Conservation (phyloP, 2,329 filamentous ascomycete species). For the Ophiosphaerella narmari region DNA sequence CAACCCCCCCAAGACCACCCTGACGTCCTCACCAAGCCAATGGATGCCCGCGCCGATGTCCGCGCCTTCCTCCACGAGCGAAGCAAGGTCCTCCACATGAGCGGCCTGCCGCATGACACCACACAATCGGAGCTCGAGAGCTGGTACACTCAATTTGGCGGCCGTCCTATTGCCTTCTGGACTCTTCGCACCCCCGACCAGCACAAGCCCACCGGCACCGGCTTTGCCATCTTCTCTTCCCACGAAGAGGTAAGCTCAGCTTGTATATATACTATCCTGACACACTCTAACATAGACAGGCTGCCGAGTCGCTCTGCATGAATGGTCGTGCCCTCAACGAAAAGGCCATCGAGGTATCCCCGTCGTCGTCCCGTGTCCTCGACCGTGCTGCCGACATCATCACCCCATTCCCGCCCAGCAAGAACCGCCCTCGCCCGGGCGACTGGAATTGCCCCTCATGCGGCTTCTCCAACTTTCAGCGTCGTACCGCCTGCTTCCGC, state of each 20-base stretch:
- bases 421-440: conserved; percentile 94
- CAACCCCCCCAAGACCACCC: conserved; percentile 92
- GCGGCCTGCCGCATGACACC: conserved; percentile 93
- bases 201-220: conserved; percentile 98
- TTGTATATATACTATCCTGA: neutral
- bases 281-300: conserved; percentile 58
- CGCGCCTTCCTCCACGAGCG: conserved; percentile 93
- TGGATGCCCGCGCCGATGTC: conserved; percentile 96
- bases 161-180: conserved; percentile 98
- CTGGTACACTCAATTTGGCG: conserved; percentile 99
- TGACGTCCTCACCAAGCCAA: conserved; percentile 90
- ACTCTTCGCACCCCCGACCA: conserved; percentile 96
- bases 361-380: conserved; percentile 93
- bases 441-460: conserved; percentile 99
- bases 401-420: conserved; percentile 96
- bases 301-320: conserved; percentile 98
- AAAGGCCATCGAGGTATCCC: conserved; percentile 98
- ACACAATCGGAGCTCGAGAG: conserved; percentile 98
- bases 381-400: conserved; percentile 95
- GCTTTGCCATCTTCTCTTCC: conserved; percentile 97
- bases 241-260: conserved; percentile 80
- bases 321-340: conserved; percentile 97
- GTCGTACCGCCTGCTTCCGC: conserved; percentile 96
- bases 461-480: conserved; percentile 99
- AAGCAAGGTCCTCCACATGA: conserved; percentile 98